Conservation (phyloP, 192 early-diverging fungal genomes). For the Coemansia sp. region DNA sequence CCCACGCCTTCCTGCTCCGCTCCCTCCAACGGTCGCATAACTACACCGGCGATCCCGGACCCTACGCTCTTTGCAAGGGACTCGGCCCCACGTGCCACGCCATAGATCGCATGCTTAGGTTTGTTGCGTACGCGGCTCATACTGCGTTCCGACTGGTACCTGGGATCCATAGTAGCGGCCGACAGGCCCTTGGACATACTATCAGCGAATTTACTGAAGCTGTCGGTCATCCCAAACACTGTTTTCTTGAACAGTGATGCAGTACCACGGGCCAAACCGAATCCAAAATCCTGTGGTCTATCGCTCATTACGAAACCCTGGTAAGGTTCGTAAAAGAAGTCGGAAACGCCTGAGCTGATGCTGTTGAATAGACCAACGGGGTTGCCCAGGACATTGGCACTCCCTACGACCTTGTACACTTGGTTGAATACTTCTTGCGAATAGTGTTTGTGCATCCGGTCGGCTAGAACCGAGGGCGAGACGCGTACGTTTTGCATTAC, state of each 20-base stretch:
- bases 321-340: constrained; percentile 97
- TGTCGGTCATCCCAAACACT: constrained; percentile 94
- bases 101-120: constrained; percentile 86
- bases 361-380: constrained; percentile 97
- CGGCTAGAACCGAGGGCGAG: constrained; percentile 68
- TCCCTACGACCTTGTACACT: constrained; percentile 84
- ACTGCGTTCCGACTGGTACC: constrained; percentile 83
- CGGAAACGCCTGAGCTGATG: constrained; percentile 89
- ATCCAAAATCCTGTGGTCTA: constrained; percentile 89
- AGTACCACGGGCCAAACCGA: constrained; percentile 85
- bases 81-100: constrained; percentile 83
- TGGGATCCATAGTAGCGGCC: constrained; percentile 89
- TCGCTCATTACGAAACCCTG: constrained; percentile 95
- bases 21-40: constrained; percentile 84
- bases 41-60: constrained; percentile 87
- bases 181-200: constrained; percentile 96
- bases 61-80: constrained; percentile 79
- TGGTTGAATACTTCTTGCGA: constrained; percentile 87
- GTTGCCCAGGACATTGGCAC: constrained; percentile 96
- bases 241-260: constrained; percentile 82
- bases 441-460: constrained; percentile 84
- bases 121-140: constrained; percentile 79
- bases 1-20: constrained; percentile 84
- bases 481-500: constrained; percentile 87
- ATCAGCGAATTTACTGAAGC: constrained; percentile 93